A percentile compares a stretch with the other conserved stretches of the same genome.
Evolutionary conservation across 169 alveolate species (phyloP).

Genomic region (Sarcocystis neurona): DNA sequence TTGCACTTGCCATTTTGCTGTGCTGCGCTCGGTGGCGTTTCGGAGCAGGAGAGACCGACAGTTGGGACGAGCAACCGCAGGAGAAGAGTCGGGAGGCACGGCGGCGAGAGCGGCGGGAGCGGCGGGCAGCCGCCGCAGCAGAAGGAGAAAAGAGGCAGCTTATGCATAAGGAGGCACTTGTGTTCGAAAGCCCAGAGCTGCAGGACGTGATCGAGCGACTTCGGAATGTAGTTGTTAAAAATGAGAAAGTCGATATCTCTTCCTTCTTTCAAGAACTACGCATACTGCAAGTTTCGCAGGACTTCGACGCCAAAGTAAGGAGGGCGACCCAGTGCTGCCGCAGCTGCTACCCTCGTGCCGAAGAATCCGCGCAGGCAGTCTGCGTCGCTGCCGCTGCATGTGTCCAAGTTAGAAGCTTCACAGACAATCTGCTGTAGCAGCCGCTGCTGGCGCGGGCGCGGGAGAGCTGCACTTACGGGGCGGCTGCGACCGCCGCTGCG

Average conservation of each 20-base stretch:
- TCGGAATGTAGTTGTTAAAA: conserved; percentile 66
- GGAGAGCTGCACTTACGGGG: too few species aligned
- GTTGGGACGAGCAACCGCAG: conserved; percentile 63
- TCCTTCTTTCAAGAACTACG: conserved; percentile 86
- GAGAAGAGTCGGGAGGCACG: conserved; percentile 39
- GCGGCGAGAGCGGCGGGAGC: conserved; percentile 42
- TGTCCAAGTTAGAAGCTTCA: too few species aligned
- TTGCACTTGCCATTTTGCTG: too few species aligned
- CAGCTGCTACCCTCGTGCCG: too few species aligned
- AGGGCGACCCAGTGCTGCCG: neutral
- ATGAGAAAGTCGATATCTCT: conserved; percentile 73
- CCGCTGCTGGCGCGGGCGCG: too few species aligned
- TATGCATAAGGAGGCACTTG: conserved; percentile 57
- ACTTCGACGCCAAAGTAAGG: conserved; percentile 76
- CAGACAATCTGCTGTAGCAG: too few species aligned
- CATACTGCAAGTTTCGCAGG: conserved; percentile 89
- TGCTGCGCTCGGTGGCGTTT: too few species aligned
- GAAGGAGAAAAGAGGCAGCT: conserved; percentile 15
- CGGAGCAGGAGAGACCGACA: conserved; percentile 66
- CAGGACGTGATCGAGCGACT: conserved; percentile 83
- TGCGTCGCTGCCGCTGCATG: too few species aligned
- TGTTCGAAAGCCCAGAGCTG: conserved; percentile 65
- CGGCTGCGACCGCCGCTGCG: too few species aligned
- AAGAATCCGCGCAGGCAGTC: too few species aligned
- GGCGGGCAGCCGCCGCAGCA: neutral